Base-by-base conservation (phyloP, 345 rosid genomes). In the Lepidium aucheri region DNA sequence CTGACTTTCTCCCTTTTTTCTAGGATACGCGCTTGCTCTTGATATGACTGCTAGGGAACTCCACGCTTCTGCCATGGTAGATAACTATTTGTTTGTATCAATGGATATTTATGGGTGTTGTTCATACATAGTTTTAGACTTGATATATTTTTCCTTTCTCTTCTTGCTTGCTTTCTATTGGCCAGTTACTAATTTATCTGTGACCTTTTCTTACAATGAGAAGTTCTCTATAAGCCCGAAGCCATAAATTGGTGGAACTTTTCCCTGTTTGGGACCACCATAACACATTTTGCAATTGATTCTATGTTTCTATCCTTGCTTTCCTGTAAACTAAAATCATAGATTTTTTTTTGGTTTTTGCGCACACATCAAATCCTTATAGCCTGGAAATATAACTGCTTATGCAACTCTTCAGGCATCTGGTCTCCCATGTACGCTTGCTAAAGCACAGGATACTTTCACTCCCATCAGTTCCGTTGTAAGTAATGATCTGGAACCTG, bases 1-100 rank as follows among this genome's bases (percentile, higher is more conserved):
- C 50, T 52, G 9, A 12, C 5, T 51, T 52, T 13, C 16, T 42
- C 22, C 2, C n/a, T 22, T 0, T 42, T 35, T 28, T 44, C 3
- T 68, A 74, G 97, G 97, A 10, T 90, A 90, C 80, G 96, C 96
- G 24, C 70, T 94, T 74, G 99, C 89, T 11, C 73, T 94, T 80
- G 97, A 90, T 76, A 90, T 90, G 97, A 88, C 96, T 77, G 91
- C 96, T 18, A 88, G 82, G 79, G 97, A 94, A 69, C 80, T 86
- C 72, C 96, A 90, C n/a, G 79, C 79, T 72, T 52, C 84, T 74
- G 97, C 97, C 1, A 94, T 88, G 95, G 97, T 90, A 66, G 58
- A 45, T 13, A 34, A 34, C 57, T 62, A 10, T 46, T 36, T 34
- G 0, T 35, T 32, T 24, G 33, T 56, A 46, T 47, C 56, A 46